A percentile compares a stretch with the other conserved stretches of the same genome.
Conservation (phyloP, 768 basidiomycete species). For the Suillus tomentosus region DNA sequence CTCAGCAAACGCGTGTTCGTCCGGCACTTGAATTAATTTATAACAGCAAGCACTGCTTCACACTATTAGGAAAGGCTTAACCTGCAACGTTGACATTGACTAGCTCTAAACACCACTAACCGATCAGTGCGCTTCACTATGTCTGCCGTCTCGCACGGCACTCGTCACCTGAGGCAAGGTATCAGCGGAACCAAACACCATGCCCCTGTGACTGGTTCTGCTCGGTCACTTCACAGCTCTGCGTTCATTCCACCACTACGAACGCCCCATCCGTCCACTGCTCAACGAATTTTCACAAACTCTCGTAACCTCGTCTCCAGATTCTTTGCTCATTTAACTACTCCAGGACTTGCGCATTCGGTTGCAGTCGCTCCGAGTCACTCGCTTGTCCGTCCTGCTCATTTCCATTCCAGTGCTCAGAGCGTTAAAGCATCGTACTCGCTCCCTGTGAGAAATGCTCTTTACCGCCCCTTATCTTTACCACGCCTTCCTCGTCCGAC, state of each 20-base stretch:
- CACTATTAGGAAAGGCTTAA: not conserved
- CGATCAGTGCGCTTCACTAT: slow-evolving; percentile 14
- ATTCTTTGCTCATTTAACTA: slow-evolving; percentile 56
- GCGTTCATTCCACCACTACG: slow-evolving; percentile 39
- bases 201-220: slow-evolving; percentile 1
- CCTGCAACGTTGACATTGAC: slow-evolving; percentile 3
- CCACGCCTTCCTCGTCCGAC: slow-evolving; percentile 63
- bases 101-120: not conserved
- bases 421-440: slow-evolving; percentile 59
- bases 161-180: slow-evolving; percentile 29
- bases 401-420: slow-evolving; percentile 27
- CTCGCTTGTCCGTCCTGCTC: slow-evolving; percentile 18
- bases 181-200: slow-evolving; percentile 18
- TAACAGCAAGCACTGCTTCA: not conserved
- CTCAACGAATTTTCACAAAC: slow-evolving; percentile 51
- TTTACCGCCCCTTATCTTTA: slow-evolving; percentile 46
- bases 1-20: slow-evolving; percentile 20
- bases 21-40: slow-evolving; percentile 15
- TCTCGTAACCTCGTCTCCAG: slow-evolving; percentile 57
- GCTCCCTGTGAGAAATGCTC: slow-evolving; percentile 51
- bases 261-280: slow-evolving; percentile 33
- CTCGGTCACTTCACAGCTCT: slow-evolving; percentile 50
- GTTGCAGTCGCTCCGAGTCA: slow-evolving; percentile 7
- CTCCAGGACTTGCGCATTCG: slow-evolving; percentile 50
- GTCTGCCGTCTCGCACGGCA: slow-evolving; percentile 28